Conservation (phyloP, 1,139 yeast species). For the Pichia sp. region DNA sequence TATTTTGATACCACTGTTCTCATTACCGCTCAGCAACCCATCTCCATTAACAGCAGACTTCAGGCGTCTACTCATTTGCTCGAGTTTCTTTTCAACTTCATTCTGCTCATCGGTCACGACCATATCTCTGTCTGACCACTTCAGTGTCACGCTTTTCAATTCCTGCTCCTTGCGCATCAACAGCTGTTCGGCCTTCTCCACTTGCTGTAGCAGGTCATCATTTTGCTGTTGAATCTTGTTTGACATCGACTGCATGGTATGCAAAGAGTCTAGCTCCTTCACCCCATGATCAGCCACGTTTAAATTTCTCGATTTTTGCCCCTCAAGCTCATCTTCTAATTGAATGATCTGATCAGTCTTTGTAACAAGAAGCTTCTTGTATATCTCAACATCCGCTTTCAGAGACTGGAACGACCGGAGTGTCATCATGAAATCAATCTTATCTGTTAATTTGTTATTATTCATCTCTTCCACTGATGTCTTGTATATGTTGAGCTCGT, state of each 20-base stretch:
- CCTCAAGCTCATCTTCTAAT: slow-evolving; percentile 9
- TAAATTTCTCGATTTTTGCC: background rate
- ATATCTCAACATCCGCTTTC: slow-evolving; percentile 10
- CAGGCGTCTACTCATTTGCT: slow-evolving; percentile 1
- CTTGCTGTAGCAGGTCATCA: slow-evolving; percentile 6
- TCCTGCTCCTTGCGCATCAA: slow-evolving; percentile 5
- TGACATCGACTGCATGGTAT: slow-evolving; percentile 8
- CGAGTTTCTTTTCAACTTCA: slow-evolving; percentile 11
- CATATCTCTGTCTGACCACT: slow-evolving; percentile 1
- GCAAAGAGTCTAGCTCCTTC: background rate
- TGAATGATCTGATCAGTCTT: slow-evolving; percentile 15
- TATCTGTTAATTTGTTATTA: background rate
- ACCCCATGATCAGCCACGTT: background rate
- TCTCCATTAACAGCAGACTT: background rate
- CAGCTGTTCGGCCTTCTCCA: slow-evolving; percentile 7
- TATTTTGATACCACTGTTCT: slow-evolving; percentile 6
- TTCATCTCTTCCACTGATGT: background rate
- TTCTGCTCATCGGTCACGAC: slow-evolving; percentile 9
- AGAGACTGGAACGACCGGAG: background rate
- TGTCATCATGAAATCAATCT: background rate
- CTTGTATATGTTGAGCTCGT: slow-evolving; percentile 2
- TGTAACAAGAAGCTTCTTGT: slow-evolving; percentile 11
- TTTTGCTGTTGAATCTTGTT: slow-evolving; percentile 11
- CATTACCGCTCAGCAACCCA: background rate
- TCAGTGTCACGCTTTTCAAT: background rate